These are phyloP conservation scores for Cladosporium sp. DNA, from an alignment of 2,329 filamentous ascomycete genomes.

Conservation along the genomic window DNA sequence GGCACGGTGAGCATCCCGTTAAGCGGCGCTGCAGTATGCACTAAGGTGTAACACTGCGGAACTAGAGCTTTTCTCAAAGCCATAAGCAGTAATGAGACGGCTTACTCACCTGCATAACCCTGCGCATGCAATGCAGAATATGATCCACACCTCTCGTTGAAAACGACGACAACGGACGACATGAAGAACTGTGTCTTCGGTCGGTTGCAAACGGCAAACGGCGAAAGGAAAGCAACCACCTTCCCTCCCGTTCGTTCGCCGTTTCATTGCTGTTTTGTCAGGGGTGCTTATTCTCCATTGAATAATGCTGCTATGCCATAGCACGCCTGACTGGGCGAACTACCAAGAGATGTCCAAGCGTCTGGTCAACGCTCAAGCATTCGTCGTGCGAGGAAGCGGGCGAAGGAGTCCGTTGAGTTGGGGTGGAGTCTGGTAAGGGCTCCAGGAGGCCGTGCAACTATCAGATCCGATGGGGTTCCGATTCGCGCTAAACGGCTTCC, in stretches of 20 bases:
- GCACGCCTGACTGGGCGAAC: not conserved
- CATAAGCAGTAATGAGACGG: not conserved
- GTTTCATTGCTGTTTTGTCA: slow-evolving; percentile 1
- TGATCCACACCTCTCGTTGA: not conserved
- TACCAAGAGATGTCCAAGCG: not conserved
- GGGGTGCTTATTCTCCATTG: not conserved
- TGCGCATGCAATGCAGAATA: not conserved
- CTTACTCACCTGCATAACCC: not conserved
- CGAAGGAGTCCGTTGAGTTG: slow-evolving; percentile 3
- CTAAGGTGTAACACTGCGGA: not conserved
- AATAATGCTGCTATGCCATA: not conserved
- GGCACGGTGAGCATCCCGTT: not conserved
- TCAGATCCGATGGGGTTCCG: slow-evolving; percentile 10
- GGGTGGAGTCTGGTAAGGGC: slow-evolving; percentile 3
- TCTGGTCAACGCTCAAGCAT: not conserved
- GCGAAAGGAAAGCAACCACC: slow-evolving; percentile 1
- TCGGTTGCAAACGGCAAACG: not conserved
- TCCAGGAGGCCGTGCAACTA: not conserved
- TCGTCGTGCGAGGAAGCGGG: not conserved
- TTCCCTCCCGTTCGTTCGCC: not conserved
- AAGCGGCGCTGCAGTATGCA: not conserved
- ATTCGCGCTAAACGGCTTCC: not conserved
- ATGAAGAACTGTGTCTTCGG: not conserved
- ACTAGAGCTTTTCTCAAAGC: not conserved
- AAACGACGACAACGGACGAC: not conserved